These are phyloP conservation scores for Skeletonema menzelii DNA, from an alignment of 108 stramenopile genomes.

Conservation along the genomic window DNA sequence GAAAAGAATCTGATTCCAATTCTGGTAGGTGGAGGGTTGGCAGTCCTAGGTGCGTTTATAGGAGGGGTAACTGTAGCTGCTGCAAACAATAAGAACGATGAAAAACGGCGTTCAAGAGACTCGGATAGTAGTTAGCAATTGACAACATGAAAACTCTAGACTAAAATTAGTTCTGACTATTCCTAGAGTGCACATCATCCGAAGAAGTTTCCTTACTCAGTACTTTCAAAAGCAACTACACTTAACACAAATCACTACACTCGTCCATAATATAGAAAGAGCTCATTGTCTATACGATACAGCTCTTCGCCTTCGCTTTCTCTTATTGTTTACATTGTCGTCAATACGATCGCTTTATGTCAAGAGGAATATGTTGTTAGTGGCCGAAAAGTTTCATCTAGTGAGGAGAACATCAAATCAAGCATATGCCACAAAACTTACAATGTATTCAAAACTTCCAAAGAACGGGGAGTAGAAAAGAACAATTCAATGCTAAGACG, in stretches of 20 bases:
- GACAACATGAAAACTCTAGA: neutral
- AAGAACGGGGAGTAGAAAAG: neutral
- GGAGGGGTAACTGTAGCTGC: slow-evolving; percentile 6
- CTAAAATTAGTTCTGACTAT: slow-evolving; percentile 31
- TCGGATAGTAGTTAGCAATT: neutral
- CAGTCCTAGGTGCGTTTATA: slow-evolving; percentile 14
- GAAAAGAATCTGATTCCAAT: slow-evolving; percentile 5
- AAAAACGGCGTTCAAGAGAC: neutral
- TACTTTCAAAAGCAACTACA: too few species aligned
- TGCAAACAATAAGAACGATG: slow-evolving; percentile 12
- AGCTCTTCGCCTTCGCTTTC: neutral
- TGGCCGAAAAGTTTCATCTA: neutral
- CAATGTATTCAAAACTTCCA: neutral
- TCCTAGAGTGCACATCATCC: too few species aligned
- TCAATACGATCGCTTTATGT: neutral
- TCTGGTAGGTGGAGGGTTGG: slow-evolving; percentile 32
- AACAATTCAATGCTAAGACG: slow-evolving; percentile 4
- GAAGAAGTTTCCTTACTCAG: too few species aligned
- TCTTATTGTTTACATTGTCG: neutral
- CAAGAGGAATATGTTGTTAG: neutral
- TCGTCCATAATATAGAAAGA: too few species aligned
- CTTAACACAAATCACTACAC: too few species aligned
- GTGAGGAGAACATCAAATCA: neutral
- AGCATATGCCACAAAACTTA: neutral
- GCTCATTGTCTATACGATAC: neutral